These are phyloP conservation scores for Pythium sp. DNA, from an alignment of 352 stramenopile genomes.

Conservation along the genomic window DNA sequence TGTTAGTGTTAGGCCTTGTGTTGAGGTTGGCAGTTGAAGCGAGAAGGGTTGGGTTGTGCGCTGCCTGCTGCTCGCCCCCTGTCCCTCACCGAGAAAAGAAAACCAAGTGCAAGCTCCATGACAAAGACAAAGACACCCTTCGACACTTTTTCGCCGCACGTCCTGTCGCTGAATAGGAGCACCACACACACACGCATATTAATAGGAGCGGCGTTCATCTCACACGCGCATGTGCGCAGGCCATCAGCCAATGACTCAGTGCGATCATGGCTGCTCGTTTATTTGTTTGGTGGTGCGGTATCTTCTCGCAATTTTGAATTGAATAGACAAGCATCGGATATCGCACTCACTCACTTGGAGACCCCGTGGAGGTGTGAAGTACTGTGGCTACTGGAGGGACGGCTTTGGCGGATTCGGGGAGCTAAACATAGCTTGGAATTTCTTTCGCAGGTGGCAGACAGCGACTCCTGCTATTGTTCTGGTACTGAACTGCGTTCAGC, in stretches of 20 bases:
- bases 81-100: constrained; percentile 1
- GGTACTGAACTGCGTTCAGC: background rate
- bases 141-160: background rate
- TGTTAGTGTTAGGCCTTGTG: background rate
- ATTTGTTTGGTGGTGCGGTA: background rate
- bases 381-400: background rate
- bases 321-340: background rate
- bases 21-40: background rate
- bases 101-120: background rate
- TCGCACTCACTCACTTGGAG: background rate
- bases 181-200: background rate
- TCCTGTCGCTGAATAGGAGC: background rate
- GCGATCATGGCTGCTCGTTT: background rate
- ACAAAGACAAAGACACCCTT: background rate
- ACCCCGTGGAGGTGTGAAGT: background rate
- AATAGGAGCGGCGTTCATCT: background rate
- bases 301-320: background rate
- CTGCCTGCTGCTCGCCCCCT: background rate
- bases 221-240: no score
- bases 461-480: background rate
- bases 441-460: background rate
- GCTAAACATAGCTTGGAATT: background rate
- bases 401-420: background rate
- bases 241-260: background rate
- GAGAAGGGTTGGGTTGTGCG: constrained; percentile 4